phyloP scores from a whole-genome alignment of 192 early-diverging fungal genomes.

The Rhizophagus sp. region DNA sequence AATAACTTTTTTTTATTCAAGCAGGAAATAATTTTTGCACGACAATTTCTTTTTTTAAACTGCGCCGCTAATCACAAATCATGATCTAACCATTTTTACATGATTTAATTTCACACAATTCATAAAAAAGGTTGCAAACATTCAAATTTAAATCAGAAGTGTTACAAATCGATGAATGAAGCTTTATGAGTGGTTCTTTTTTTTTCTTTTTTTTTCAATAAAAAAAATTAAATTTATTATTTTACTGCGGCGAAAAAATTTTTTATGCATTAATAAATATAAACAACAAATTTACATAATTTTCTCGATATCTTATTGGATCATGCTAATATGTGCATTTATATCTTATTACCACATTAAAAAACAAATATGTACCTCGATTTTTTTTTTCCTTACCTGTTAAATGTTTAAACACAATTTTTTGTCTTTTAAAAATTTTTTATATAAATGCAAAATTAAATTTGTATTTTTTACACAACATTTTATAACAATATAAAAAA shows the following conservation, averaged over 20 bases:
- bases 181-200: not conserved
- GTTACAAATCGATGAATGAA: not conserved
- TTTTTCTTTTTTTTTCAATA: not conserved
- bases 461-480: too few relatives aligned
- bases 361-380: not conserved
- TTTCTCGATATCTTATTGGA: too few relatives aligned
- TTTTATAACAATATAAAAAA: not conserved
- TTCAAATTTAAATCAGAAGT: not conserved
- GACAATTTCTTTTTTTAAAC: not conserved
- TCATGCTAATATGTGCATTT: too few relatives aligned
- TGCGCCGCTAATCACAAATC: not conserved
- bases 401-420: not conserved
- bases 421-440: too few relatives aligned
- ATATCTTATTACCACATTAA: too few relatives aligned
- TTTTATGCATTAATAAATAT: not conserved
- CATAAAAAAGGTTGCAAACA: not conserved
- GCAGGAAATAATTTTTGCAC: not conserved
- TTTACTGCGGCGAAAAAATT: not conserved
- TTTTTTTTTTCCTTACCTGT: not conserved
- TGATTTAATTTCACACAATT: not conserved
- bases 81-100: not conserved
- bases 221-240: not conserved
- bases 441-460: too few relatives aligned
- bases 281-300: not conserved
- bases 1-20: not conserved